Percentiles rank a stretch among this genome's conserved stretches.
phyloP scores from a whole-genome alignment of 108 stramenopile genomes.

The Thalassiosira profunda region DNA sequence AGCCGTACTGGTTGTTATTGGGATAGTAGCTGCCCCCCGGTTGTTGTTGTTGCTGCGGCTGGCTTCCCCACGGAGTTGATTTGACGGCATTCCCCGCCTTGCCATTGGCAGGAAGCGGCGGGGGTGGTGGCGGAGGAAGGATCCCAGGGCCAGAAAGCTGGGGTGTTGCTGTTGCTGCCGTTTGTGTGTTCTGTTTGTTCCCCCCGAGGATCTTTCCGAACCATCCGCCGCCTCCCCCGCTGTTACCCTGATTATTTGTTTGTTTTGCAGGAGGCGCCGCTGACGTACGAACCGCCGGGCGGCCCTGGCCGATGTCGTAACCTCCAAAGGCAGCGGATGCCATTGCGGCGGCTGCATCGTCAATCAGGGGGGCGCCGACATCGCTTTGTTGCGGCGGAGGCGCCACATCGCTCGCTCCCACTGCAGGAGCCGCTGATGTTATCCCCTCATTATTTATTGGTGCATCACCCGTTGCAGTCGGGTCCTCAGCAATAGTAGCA shows the following conservation, averaged over 20 bases:
- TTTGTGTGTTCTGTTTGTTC: background rate
- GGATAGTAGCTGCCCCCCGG: slow-evolving; percentile 1
- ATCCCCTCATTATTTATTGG: too few relatives aligned
- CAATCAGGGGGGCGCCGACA: background rate
- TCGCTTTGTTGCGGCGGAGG: background rate
- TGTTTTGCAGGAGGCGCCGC: too few relatives aligned
- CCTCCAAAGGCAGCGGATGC: slow-evolving; percentile 1
- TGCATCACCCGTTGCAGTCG: too few relatives aligned
- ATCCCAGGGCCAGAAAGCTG: background rate
- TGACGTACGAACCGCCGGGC: too few relatives aligned
- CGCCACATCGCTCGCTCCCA: too few relatives aligned
- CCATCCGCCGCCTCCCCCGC: background rate
- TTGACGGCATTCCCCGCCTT: too few relatives aligned
- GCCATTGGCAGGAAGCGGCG: too few relatives aligned
- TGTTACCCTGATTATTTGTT: too few relatives aligned
- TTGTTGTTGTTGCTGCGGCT: background rate
- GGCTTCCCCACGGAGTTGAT: too few relatives aligned
- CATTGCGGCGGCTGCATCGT: background rate
- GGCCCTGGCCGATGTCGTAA: too few relatives aligned
- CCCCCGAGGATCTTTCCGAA: background rate
- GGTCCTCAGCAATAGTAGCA: too few relatives aligned
- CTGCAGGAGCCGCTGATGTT: too few relatives aligned
- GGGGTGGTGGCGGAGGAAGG: slow-evolving; percentile 3
- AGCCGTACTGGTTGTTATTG: background rate
- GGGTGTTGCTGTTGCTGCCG: background rate